These are phyloP conservation scores for Xylariaceae sp. DNA, from an alignment of 2,329 filamentous ascomycete species.

Conservation along the genomic window DNA sequence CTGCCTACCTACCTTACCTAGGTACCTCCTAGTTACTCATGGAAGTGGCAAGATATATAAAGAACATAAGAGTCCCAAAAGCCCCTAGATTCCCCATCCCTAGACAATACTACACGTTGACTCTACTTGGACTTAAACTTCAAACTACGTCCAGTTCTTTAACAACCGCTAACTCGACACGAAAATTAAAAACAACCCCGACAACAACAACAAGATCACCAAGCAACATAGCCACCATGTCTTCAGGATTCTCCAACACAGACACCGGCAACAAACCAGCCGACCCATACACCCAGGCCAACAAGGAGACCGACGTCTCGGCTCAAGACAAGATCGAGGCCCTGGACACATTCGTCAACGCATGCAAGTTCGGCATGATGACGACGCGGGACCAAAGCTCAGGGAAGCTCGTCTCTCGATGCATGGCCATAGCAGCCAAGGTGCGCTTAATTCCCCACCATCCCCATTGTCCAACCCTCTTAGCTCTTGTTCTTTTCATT, in stretches of 20 bases:
- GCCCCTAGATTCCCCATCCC: neutral
- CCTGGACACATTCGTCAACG: slow-evolving; percentile 72
- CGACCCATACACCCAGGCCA: slow-evolving; percentile 80
- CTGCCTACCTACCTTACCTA: neutral
- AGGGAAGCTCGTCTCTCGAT: slow-evolving; percentile 76
- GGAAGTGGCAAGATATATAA: neutral
- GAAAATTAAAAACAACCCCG: neutral
- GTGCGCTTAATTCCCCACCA: slow-evolving; percentile 54
- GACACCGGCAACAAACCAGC: slow-evolving; percentile 66
- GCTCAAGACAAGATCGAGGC: slow-evolving; percentile 79
- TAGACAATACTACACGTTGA: neutral
- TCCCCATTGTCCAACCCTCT: neutral
- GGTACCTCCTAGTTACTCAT: neutral
- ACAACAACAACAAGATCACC: neutral
- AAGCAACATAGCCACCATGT: slow-evolving; percentile 46
- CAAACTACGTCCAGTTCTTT: neutral
- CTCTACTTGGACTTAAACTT: no score
- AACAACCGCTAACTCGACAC: neutral
- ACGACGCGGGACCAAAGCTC: slow-evolving; percentile 73
- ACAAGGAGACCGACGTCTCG: slow-evolving; percentile 67
- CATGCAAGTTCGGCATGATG: slow-evolving; percentile 87
- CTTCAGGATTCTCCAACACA: slow-evolving; percentile 61
- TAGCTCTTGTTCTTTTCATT: neutral
- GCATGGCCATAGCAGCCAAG: slow-evolving; percentile 84
- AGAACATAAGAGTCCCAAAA: neutral